Conservation (phyloP, 2,329 filamentous ascomycete species). For the Trichoderma sp. region DNA sequence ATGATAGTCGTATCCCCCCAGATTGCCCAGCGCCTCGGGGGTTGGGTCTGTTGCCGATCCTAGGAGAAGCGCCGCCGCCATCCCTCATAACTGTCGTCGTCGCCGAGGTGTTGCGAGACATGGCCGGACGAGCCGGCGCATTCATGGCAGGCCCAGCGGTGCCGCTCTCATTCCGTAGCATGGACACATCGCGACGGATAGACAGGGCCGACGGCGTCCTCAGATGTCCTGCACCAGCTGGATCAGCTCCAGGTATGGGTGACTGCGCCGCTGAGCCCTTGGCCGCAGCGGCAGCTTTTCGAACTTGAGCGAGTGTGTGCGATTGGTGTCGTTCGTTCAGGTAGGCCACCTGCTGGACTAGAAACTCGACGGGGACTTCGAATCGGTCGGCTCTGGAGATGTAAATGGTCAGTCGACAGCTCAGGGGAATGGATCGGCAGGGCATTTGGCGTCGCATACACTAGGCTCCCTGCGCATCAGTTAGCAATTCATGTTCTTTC, state of each 20-base stretch:
- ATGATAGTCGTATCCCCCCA: conserved; percentile 43
- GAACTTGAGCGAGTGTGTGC: conserved; percentile 86
- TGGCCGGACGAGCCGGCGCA: conserved; percentile 43
- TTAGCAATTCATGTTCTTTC: neutral
- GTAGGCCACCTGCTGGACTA: conserved; percentile 91
- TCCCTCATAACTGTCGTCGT: conserved; percentile 44
- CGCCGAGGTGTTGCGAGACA: conserved; percentile 49
- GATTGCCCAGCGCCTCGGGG: conserved; percentile 30
- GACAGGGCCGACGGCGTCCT: conserved; percentile 55
- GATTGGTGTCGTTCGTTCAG: conserved; percentile 88
- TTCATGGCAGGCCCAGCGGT: conserved; percentile 44
- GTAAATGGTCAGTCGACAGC: neutral
- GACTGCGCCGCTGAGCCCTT: conserved; percentile 58
- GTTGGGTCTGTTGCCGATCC: conserved; percentile 27
- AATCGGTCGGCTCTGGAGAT: conserved; percentile 65
- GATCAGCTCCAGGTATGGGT: conserved; percentile 53
- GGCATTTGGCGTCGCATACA: conserved; percentile 52
- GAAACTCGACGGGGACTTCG: conserved; percentile 80
- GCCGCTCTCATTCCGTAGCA: conserved; percentile 47
- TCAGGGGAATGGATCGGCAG: neutral
- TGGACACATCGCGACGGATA: conserved; percentile 56
- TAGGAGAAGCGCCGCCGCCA: conserved; percentile 33
- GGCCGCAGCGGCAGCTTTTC: conserved; percentile 62
- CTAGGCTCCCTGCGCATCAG: conserved; percentile 64
- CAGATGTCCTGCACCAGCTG: conserved; percentile 36